phyloP scores from a whole-genome alignment of 78 protist species.

The Protostelium mycophagum region DNA sequence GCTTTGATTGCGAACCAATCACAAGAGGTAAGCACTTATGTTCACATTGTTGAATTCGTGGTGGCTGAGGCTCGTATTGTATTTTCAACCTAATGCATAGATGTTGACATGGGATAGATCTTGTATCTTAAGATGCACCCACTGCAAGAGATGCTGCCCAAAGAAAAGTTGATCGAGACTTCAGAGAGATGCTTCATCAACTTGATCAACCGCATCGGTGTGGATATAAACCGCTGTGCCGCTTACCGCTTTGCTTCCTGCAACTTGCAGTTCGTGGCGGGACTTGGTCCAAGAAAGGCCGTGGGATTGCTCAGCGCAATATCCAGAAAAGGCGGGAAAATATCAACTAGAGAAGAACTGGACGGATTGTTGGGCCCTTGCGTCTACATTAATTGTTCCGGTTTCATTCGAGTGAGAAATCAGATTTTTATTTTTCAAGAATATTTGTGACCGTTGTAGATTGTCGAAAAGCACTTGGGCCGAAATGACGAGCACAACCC shows the following conservation, averaged over 20 bases:
- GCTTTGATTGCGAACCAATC: neutral
- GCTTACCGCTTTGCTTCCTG: slow-evolving; percentile 21
- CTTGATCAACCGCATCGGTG: slow-evolving; percentile 52
- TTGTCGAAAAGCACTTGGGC: slow-evolving; percentile 3
- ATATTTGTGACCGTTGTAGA: neutral
- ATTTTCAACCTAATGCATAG: too few relatives aligned
- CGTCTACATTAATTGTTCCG: slow-evolving; percentile 50
- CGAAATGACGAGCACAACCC: neutral
- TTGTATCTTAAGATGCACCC: slow-evolving; percentile 42
- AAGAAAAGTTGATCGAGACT: slow-evolving; percentile 32
- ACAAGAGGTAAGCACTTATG: neutral
- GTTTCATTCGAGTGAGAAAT: slow-evolving; percentile 32
- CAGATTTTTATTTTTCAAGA: neutral
- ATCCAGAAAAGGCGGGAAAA: slow-evolving; percentile 21
- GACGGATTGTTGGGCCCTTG: slow-evolving; percentile 16
- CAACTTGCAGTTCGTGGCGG: slow-evolving; percentile 37
- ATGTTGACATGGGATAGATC: slow-evolving; percentile 11
- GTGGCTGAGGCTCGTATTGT: too few relatives aligned
- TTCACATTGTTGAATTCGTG: too few relatives aligned
- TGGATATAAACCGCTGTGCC: slow-evolving; percentile 41
- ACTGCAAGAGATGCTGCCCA: slow-evolving; percentile 52
- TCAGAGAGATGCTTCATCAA: slow-evolving; percentile 43
- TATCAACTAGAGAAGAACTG: slow-evolving; percentile 5
- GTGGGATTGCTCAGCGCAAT: slow-evolving; percentile 26
- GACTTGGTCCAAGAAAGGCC: slow-evolving; percentile 54